A percentile compares a stretch with the other conserved stretches of the same genome.
These are phyloP conservation scores for Xylariaceae sp. DNA, from an alignment of 2,329 filamentous ascomycete species.

Conservation along the genomic window DNA sequence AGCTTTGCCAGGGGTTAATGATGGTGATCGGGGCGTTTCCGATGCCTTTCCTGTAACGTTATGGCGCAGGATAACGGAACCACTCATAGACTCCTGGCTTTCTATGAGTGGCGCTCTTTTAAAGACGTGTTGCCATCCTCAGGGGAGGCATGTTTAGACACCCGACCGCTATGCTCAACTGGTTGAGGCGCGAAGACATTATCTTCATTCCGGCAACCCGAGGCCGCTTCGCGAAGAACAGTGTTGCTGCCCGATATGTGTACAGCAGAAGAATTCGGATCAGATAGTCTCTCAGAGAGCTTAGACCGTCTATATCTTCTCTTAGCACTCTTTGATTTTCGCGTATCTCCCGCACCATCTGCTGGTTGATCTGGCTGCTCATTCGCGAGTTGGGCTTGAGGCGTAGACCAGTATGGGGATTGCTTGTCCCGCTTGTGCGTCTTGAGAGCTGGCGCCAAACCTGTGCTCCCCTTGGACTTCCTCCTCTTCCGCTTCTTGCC, in stretches of 20 bases:
- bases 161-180: not conserved
- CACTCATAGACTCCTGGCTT: constrained; percentile 29
- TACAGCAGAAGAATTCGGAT: not conserved
- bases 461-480: not conserved
- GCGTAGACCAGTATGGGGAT: constrained; percentile 29
- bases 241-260: not conserved
- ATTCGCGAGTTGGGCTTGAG: not conserved
- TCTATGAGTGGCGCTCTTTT: constrained; percentile 28
- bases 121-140: constrained; percentile 8
- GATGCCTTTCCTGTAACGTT: not conserved
- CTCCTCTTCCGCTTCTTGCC: constrained; percentile 9
- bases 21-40: not conserved
- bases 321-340: not conserved
- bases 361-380: not conserved
- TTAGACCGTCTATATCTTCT: not conserved
- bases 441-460: not conserved
- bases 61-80: constrained; percentile 5
- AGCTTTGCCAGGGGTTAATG: not conserved
- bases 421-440: constrained; percentile 9
- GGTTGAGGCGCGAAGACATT: not conserved
- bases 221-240: not conserved
- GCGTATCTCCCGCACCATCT: not conserved
- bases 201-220: constrained; percentile 1
- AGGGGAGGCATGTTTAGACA: not conserved
- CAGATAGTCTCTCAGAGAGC: not conserved